phyloP scores from a whole-genome alignment of 225 moss, liverwort and hornwort genomes.

The Antitrichia curtipendula region DNA sequence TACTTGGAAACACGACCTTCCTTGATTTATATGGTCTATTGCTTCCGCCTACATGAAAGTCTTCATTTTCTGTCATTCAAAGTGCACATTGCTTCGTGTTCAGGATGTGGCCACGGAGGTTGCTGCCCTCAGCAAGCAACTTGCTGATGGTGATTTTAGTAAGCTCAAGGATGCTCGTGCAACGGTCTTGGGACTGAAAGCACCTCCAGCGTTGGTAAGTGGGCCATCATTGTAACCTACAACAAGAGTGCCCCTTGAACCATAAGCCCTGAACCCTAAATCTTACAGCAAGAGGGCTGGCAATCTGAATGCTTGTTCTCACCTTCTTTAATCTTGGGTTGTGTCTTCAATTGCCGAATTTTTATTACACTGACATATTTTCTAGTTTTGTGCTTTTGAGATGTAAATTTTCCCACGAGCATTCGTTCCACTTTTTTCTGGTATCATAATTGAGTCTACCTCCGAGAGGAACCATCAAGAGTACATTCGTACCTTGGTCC shows the following conservation, averaged over 20 bases:
- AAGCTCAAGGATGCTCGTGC: constrained; percentile 69
- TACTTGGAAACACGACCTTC: background rate
- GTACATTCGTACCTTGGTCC: background rate
- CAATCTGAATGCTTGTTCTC: background rate
- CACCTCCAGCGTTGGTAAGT: constrained; percentile 56
- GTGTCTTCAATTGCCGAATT: background rate
- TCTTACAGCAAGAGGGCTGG: no score
- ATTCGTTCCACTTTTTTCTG: background rate
- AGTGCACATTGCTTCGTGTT: background rate
- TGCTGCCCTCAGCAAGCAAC: constrained; percentile 43
- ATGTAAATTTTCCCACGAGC: background rate
- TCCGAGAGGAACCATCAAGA: background rate
- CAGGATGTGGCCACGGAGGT: constrained; percentile 69
- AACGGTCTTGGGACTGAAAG: constrained; percentile 50
- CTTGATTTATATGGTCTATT: background rate
- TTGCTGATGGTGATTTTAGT: constrained; percentile 68
- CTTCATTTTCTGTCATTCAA: background rate
- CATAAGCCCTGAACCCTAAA: background rate
- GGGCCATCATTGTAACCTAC: background rate
- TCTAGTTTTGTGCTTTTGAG: background rate
- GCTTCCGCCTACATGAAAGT: background rate
- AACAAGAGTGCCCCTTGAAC: background rate
- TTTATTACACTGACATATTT: background rate
- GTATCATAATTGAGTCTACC: background rate
- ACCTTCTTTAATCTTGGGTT: background rate